Base-by-base conservation (phyloP, 345 rosid genomes). In the Aquilaria yunnanensis region DNA sequence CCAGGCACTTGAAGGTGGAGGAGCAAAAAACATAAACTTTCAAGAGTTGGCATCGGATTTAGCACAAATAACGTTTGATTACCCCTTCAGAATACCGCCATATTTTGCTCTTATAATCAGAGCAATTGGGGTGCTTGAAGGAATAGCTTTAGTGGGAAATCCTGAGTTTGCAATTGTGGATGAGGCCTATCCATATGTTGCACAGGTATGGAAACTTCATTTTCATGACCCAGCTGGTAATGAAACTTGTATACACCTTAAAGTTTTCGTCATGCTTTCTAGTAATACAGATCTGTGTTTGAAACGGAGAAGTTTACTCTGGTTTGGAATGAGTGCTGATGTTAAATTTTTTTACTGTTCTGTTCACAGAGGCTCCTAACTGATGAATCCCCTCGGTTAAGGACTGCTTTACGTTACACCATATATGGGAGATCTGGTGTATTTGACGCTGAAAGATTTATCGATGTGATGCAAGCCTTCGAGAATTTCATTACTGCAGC, bases 1-100 rank as follows among this genome's bases (percentile, higher is more conserved):
- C 81, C 98, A 93, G 79, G 98, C 98, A 61, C 96, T 88, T 53
- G 98, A 93, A 85, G 98, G 96, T 70, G 98, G 97, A 3, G 98
- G 98, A 57, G 97, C 97, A 8, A 93, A 90, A 78, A 85, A 81
- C 73, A 62, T 93, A 31, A 90, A 93, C 77, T 90, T 93, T 69
- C 97, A 93, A 79, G 97, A 93, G 80, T 80, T 93, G 72, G 97
- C 98, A 68, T 70, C 96, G 33, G 98, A 93, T 82, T 78, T 93
- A 75, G 97, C 97, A 32, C 97, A 93, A 72, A 93, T 93, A 68
- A 90, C 98, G 59, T 90, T 93, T 67, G 98, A 90, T 72, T 93
- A 93, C 78, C 98, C 98, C 46, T 93, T 93, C 69, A 86, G 92
- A 81, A 93, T 93, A 73, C 98, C 97, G 31, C 98, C 97, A 51